A percentile compares a stretch with the other conserved stretches of the same genome.
phyloP scores from a whole-genome alignment of 1,139 yeast species.

The Keqinozyma sinolaborantium region DNA sequence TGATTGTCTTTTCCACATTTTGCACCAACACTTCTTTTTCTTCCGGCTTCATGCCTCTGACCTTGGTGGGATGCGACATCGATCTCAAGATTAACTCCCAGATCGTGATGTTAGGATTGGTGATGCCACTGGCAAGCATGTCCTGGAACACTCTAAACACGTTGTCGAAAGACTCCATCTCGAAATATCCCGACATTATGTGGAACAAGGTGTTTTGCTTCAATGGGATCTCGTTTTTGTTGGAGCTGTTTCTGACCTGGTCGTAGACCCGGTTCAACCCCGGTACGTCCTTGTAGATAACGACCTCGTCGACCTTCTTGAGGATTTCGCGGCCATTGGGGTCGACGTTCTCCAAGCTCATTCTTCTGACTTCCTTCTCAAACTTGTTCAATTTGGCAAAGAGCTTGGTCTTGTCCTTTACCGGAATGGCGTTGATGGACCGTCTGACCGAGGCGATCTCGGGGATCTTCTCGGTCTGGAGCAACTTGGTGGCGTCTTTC shows the following conservation, averaged over 20 bases:
- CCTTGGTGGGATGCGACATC: constrained; percentile 30
- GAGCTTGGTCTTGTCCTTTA: constrained; percentile 2
- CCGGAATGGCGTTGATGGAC: constrained; percentile 8
- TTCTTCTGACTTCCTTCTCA: constrained; percentile 4
- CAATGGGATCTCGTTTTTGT: constrained; percentile 19
- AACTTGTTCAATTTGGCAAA: constrained; percentile 7
- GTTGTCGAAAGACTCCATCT: constrained; percentile 22
- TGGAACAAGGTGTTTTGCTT: constrained; percentile 27
- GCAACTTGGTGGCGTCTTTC: constrained; percentile 25
- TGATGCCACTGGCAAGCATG: constrained; percentile 23
- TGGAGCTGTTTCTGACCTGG: constrained; percentile 23
- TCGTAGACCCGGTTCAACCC: constrained; percentile 20
- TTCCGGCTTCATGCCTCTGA: constrained; percentile 10
- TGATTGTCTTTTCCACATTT: constrained; percentile 26
- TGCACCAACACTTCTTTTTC: constrained; percentile 13
- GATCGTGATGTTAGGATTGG: constrained; percentile 22
- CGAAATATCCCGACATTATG: constrained; percentile 34
- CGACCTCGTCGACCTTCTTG: constrained; percentile 19
- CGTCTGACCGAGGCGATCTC: constrained; percentile 16
- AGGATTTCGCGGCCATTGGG: constrained; percentile 30
- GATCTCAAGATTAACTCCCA: constrained; percentile 39
- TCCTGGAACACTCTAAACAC: constrained; percentile 34
- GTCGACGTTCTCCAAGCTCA: constrained; percentile 21
- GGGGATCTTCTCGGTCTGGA: constrained; percentile 26
- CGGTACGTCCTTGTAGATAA: constrained; percentile 15